These are phyloP conservation scores for Aschersonia sp. DNA, from an alignment of 2,329 filamentous ascomycete species.

Conservation along the genomic window DNA sequence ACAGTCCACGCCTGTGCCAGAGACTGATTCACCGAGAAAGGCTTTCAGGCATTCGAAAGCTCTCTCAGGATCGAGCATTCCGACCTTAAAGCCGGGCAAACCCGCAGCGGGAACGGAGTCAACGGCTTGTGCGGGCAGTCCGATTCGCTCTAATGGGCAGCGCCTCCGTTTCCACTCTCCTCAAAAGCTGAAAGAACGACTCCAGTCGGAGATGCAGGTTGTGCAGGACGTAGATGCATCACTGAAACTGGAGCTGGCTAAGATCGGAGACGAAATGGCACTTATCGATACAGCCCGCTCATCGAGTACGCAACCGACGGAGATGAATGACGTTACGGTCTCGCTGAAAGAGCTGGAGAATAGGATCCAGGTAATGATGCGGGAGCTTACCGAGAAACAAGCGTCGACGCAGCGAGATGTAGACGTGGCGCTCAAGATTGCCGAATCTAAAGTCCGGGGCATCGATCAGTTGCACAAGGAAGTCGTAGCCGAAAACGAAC, in stretches of 20 bases:
- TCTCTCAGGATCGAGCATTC: constrained; percentile 38
- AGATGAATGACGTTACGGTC: constrained; percentile 18
- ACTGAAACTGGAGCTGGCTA: constrained; percentile 60
- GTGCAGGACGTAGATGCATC: constrained; percentile 55
- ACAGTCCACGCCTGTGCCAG: constrained; percentile 3
- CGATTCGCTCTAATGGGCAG: constrained; percentile 18
- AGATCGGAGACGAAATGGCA: constrained; percentile 69
- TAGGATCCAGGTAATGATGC: constrained; percentile 43
- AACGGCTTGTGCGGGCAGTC: constrained; percentile 10
- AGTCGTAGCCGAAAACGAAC: constrained; percentile 78
- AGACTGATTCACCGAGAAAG: constrained; percentile 12
- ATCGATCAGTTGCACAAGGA: constrained; percentile 85
- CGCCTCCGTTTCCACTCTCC: constrained; percentile 56
- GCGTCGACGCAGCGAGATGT: constrained; percentile 54
- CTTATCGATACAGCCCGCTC: constrained; percentile 24
- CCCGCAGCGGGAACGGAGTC: constrained; percentile 12
- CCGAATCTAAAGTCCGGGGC: constrained; percentile 64
- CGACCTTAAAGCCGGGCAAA: constrained; percentile 30
- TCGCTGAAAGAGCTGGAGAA: constrained; percentile 54
- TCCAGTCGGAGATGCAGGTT: constrained; percentile 66
- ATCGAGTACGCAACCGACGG: constrained; percentile 12
- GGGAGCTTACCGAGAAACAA: constrained; percentile 46
- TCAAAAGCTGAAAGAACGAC: constrained; percentile 67
- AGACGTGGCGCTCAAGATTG: constrained; percentile 54
- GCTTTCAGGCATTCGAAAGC: constrained; percentile 28